phyloP scores from a whole-genome alignment of 2,329 filamentous ascomycete species.

The Neofusicoccum kwambonambiense region DNA sequence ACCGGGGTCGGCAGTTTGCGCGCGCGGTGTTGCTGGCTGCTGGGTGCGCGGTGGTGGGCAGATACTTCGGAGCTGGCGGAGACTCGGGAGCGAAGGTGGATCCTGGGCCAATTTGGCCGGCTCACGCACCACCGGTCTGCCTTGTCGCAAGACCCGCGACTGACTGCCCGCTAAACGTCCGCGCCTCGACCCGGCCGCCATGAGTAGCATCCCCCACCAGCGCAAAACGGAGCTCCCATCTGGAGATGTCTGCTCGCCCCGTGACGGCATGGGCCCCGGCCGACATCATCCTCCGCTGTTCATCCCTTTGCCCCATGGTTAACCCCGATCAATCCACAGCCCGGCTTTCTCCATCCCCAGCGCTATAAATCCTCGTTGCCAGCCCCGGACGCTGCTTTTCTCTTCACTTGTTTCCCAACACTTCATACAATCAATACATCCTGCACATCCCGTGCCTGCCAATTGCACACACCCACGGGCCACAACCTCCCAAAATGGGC shows the following conservation, averaged over 20 bases:
- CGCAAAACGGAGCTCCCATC: background rate
- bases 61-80: conserved; percentile 9
- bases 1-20: background rate
- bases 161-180: conserved; percentile 6
- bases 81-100: conserved; percentile 12
- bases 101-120: background rate
- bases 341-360: conserved; percentile 7
- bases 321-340: conserved; percentile 12
- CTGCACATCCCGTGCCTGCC: conserved; percentile 13
- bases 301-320: conserved; percentile 15
- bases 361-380: conserved; percentile 10
- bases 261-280: conserved; percentile 11
- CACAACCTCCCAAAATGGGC: conserved; percentile 12
- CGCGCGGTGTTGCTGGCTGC: background rate
- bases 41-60: conserved; percentile 1
- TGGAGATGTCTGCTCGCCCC: conserved; percentile 18
- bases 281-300: conserved; percentile 10
- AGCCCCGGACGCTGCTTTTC: background rate
- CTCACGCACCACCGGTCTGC: conserved; percentile 6
- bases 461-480: background rate
- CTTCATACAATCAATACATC: background rate
- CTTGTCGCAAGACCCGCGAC: conserved; percentile 4
- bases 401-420: conserved; percentile 11
- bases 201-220: conserved; percentile 18
- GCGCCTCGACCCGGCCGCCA: conserved; percentile 12